Evolutionary conservation across 768 basidiomycete species (phyloP).

Genomic region (Calocybe gangraenosa): DNA sequence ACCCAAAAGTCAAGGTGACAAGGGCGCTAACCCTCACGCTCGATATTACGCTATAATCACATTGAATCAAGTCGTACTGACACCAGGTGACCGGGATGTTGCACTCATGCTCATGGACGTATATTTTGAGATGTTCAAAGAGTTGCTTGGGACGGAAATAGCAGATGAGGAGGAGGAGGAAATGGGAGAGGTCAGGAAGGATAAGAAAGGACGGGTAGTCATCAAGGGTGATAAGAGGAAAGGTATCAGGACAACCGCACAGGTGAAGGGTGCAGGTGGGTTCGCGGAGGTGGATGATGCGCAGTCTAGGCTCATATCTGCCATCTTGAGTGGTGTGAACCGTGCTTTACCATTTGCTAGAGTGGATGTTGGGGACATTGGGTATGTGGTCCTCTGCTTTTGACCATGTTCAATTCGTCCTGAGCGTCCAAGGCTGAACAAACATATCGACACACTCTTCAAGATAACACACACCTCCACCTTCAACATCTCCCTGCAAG

Average conservation of each 20-base stretch:
- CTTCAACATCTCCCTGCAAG: conserved; percentile 95
- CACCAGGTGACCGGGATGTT: conserved; percentile 63
- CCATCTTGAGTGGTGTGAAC: conserved; percentile 91
- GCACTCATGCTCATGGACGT: conserved; percentile 78
- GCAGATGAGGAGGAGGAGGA: conserved; percentile 24
- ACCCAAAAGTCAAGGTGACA: conserved; percentile 22
- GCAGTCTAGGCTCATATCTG: conserved; percentile 81
- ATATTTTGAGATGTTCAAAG: conserved; percentile 93
- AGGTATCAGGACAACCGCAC: conserved; percentile 28
- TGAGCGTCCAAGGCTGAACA: conserved; percentile 53
- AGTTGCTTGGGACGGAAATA: conserved; percentile 57
- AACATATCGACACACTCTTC: conserved; percentile 92
- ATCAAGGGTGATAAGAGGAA: conserved; percentile 29
- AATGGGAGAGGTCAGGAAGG: conserved; percentile 22
- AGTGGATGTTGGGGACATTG: conserved; percentile 60
- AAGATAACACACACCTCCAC: conserved; percentile 92
- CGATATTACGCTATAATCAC: conserved; percentile 93
- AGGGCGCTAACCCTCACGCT: conserved; percentile 61
- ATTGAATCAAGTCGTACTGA: conserved; percentile 87
- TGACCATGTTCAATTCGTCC: neutral
- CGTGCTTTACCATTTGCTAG: conserved; percentile 92
- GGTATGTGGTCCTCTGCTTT: conserved; percentile 38
- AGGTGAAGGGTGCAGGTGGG: conserved; percentile 55
- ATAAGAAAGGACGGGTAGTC: conserved; percentile 23
- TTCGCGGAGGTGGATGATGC: conserved; percentile 75